Evolutionary conservation across 768 basidiomycete genomes (phyloP), one percentile per base, ranked within the genome.

Genomic region (Kondoa subrosea): DNA sequence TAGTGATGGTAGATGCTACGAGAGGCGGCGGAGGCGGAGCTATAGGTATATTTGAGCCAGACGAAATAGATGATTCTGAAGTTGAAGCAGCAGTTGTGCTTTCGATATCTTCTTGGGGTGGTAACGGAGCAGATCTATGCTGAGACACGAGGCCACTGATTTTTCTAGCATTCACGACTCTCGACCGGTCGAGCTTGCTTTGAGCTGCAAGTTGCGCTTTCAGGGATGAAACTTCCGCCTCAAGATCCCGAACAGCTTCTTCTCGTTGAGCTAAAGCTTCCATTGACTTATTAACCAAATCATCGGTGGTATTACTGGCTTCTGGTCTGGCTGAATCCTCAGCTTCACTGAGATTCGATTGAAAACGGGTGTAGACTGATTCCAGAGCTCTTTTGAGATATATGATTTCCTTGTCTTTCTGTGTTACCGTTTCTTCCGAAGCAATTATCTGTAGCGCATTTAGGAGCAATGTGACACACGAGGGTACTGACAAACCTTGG

Each of bases 351-450:
- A 60, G 82, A 57, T 82, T 77, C 3, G 82, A 79, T 3, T 82
- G 80, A 75, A 91, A 86, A n/a, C 87, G 82, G 14, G 85, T 85
- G 76, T 89, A 89, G 2, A 92, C 86, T 4, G 87, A 86, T 76
- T 91, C 88, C 40, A 95, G 79, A n/a, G 89, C 87, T 16, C 86
- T 85, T 74, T 89, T 89, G 50, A 91, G 81, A 72, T 86, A 88
- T 0, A 81, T 71, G 34, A 86, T 80, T 67, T 91, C 87, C 74
- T 89, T 90, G 70, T 86, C 83, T 73, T 85, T 87, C 66, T 79
- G 77, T 2, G 76, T 76, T 1, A 83, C 58, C 1, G 76, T 71
- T 2, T 73, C 76, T 57, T 84, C 84, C 62, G 84, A 76, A 57
- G 85, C 84, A 1, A 76, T 76, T 58, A 80, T 80, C 87, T 91